Evolutionary conservation across 2,329 filamentous ascomycete species (phyloP).

Genomic region (Hymenoscyphus infarciens): DNA sequence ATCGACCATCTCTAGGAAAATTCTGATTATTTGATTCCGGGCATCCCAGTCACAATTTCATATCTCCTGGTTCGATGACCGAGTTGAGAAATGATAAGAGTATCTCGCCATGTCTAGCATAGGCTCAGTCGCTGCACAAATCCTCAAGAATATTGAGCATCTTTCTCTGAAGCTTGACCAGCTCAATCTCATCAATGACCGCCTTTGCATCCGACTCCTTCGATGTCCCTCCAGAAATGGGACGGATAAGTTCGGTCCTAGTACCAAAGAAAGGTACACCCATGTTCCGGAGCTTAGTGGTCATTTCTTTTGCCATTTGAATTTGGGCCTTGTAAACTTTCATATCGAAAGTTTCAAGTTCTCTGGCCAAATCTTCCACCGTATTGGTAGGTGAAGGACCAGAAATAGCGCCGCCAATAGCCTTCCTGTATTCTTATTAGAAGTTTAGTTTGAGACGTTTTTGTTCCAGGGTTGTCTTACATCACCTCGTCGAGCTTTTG

Average conservation of each 20-base stretch:
- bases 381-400: slow-evolving; percentile 28
- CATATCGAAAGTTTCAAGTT: slow-evolving; percentile 55
- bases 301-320: slow-evolving; percentile 58
- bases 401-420: slow-evolving; percentile 42
- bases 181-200: slow-evolving; percentile 40
- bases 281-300: slow-evolving; percentile 50
- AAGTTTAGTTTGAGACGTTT: no score
- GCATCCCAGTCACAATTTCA: no score
- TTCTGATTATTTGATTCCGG: no score
- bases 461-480: slow-evolving; percentile 36
- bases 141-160: slow-evolving; percentile 50
- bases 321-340: slow-evolving; percentile 59
- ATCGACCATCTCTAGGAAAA: no score
- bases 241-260: slow-evolving; percentile 40
- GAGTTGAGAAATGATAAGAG: no score
- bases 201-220: slow-evolving; percentile 23
- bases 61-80: no score
- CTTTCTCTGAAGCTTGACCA: slow-evolving; percentile 42
- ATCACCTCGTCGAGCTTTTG: slow-evolving; percentile 52
- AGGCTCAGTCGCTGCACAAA: slow-evolving; percentile 39
- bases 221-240: slow-evolving; percentile 23
- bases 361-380: slow-evolving; percentile 45
- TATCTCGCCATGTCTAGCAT: no score
- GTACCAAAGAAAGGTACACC: slow-evolving; percentile 61
- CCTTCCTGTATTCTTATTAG: slow-evolving; percentile 35